Evolutionary conservation across 2,329 filamentous ascomycete species (phyloP), one percentile per base, ranked within the genome.

Genomic region (Fusarium sp.): DNA sequence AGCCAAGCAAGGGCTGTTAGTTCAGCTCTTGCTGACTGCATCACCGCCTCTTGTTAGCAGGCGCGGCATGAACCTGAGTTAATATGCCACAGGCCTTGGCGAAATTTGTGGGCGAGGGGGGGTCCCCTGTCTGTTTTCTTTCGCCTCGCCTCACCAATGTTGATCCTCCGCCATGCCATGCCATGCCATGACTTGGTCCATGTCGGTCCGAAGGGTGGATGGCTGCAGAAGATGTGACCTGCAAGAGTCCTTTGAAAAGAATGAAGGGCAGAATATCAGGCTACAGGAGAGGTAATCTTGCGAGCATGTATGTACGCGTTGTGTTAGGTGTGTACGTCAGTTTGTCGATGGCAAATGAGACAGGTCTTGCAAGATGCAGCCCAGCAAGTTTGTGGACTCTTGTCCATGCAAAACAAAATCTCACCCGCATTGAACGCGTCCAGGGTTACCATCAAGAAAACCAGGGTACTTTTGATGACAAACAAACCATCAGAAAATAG

Each of bases 11-110:
- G 47, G 47, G 27, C 47, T 62, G 37, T 52, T 47, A 35, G 22
- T 67, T 75, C 63, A 74, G 62, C 67, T 69, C 32, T 65, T 35
- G 67, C 57, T 74, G 72, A 75, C 72, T 65, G 72, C 63, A 75
- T 73, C 35, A 70, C 74, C 68, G 56, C 59, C 27, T 58, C 47
- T 65, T 45, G 27, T 20, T 50, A 63, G 32, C 27, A 58, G 30
- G 5, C 22, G 35, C 20, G 59, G 69, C 72, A 65, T 72, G 63
- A 75, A 65, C 50, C 66, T n/a, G 61, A 57, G 38, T 60, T 22
- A 61, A 65, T 63, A 71, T 66, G 65, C 32, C 40, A 59, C n/a
- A 25, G 65, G 43, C 72, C 72, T 74, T 64, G 72, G 63, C 54
- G 50, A 64, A 64, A 47, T 62, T 40, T 30, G 54, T 57, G 62